These are phyloP conservation scores for Claviceps fusiformis DNA, from an alignment of 2,329 filamentous ascomycete genomes.

Conservation along the genomic window DNA sequence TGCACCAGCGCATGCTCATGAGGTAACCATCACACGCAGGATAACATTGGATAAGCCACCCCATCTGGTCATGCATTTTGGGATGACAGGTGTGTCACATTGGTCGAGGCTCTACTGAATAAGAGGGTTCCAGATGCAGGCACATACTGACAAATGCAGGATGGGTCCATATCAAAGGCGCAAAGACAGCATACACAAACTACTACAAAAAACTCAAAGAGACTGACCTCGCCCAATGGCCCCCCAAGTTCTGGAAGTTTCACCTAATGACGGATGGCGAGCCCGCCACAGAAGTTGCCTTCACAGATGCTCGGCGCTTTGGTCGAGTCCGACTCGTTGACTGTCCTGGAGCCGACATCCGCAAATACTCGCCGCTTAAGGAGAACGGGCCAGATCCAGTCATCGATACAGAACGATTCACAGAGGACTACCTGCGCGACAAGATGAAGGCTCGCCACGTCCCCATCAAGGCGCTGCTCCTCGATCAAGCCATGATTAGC, in stretches of 20 bases:
- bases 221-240: slow-evolving; percentile 55
- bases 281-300: slow-evolving; percentile 51
- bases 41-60: slow-evolving; percentile 56
- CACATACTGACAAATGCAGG: slow-evolving; percentile 24
- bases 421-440: slow-evolving; percentile 56
- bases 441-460: slow-evolving; percentile 67
- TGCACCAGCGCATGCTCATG: slow-evolving; percentile 9
- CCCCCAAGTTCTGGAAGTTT: slow-evolving; percentile 84
- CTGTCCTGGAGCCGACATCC: slow-evolving; percentile 62
- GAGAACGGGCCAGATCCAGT: slow-evolving; percentile 94
- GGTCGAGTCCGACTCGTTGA: slow-evolving; percentile 70
- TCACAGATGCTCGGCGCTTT: slow-evolving; percentile 71
- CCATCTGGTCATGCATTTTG: slow-evolving; percentile 81
- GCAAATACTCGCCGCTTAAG: slow-evolving; percentile 62
- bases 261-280: slow-evolving; percentile 49
- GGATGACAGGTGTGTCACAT: slow-evolving; percentile 42
- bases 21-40: slow-evolving; percentile 14
- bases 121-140: neutral
- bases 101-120: neutral
- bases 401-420: slow-evolving; percentile 63
- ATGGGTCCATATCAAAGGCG: slow-evolving; percentile 78
- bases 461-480: slow-evolving; percentile 74
- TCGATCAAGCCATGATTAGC: slow-evolving; percentile 79
- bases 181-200: slow-evolving; percentile 63
- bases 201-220: slow-evolving; percentile 63